phyloP scores from a whole-genome alignment of 1,139 yeast species.

The Blastobotrys capitulatus region DNA sequence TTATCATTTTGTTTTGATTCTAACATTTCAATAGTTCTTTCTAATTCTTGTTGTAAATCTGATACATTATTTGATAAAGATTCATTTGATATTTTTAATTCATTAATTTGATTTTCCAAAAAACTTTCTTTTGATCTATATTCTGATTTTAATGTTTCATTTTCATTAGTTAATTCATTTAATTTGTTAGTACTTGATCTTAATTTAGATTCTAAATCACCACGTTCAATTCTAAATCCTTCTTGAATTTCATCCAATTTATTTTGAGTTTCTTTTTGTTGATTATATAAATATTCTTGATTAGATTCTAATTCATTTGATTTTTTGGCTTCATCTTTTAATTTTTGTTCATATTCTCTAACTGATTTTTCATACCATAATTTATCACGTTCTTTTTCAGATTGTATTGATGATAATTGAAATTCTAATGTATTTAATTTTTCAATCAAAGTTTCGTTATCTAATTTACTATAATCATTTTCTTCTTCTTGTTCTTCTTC shows the following conservation, averaged over 20 bases:
- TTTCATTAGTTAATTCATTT: slow-evolving; percentile 13
- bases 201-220: slow-evolving; percentile 22
- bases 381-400: slow-evolving; percentile 32
- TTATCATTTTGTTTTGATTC: slow-evolving; percentile 31
- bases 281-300: slow-evolving; percentile 40
- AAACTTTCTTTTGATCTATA: slow-evolving; percentile 15
- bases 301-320: slow-evolving; percentile 37
- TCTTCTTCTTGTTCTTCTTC: background rate
- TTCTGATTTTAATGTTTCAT: slow-evolving; percentile 18
- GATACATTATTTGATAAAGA: slow-evolving; percentile 15
- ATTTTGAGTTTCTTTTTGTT: slow-evolving; percentile 32
- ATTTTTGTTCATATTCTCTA: slow-evolving; percentile 29
- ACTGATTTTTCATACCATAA: slow-evolving; percentile 32
- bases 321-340: slow-evolving; percentile 31
- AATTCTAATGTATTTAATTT: slow-evolving; percentile 30
- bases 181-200: slow-evolving; percentile 15
- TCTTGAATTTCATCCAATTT: slow-evolving; percentile 32
- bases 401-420: slow-evolving; percentile 30
- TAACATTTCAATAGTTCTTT: slow-evolving; percentile 15
- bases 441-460: slow-evolving; percentile 14
- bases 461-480: background rate
- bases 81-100: slow-evolving; percentile 17
- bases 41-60: slow-evolving; percentile 18
- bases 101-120: slow-evolving; percentile 14
- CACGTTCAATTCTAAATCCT: slow-evolving; percentile 23